phyloP scores from a whole-genome alignment of 164 flowering plant genomes.

The Magnolia sinica region DNA sequence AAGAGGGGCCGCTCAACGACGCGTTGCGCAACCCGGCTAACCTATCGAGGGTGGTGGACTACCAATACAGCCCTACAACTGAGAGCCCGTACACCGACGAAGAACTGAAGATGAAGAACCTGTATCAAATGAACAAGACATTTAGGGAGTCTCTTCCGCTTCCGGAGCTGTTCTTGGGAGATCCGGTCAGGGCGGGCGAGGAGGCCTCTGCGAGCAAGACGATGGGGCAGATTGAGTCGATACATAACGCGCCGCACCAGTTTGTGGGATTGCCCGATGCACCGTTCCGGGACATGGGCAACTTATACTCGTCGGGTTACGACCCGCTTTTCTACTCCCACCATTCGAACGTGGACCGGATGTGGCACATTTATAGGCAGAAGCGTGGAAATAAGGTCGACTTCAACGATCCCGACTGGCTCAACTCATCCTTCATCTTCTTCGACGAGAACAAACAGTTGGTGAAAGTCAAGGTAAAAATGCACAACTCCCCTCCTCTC shows the following conservation, averaged over 20 bases:
- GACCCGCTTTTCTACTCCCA: slow-evolving; percentile 6
- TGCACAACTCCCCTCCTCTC: no score
- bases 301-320: slow-evolving; percentile 1
- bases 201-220: no score
- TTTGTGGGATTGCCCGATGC: background rate
- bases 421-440: slow-evolving; percentile 7
- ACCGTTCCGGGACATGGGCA: background rate
- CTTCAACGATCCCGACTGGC: background rate
- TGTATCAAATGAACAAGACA: background rate
- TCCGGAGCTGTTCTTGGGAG: slow-evolving; percentile 5
- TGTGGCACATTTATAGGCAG: slow-evolving; percentile 4
- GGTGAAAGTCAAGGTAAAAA: slow-evolving; percentile 3
- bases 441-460: slow-evolving; percentile 10
- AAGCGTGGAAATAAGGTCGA: background rate
- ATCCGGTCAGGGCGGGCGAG: slow-evolving; percentile 1
- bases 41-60: background rate
- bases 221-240: background rate
- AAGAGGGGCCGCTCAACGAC: slow-evolving; percentile 4
- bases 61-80: background rate
- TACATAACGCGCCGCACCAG: background rate
- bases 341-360: slow-evolving; percentile 4
- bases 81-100: background rate
- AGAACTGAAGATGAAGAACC: background rate
- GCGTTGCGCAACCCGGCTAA: slow-evolving; percentile 1
- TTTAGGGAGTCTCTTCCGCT: background rate